Base-by-base conservation (phyloP, 495 filamentous ascomycete species). In the Aspergillus carlsbadensis region DNA sequence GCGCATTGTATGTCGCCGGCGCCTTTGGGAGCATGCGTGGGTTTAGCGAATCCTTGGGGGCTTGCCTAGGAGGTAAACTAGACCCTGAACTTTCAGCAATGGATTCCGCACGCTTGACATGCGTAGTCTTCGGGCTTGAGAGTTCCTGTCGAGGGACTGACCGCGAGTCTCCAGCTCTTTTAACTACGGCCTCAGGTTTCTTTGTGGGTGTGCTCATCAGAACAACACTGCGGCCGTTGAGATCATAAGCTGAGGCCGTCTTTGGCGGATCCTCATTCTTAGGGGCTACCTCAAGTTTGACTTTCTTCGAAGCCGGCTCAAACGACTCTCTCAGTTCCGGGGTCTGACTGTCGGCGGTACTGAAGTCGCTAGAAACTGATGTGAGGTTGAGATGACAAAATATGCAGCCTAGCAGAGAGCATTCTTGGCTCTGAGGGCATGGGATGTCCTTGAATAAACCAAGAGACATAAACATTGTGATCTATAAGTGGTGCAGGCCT, bases 11-110 rank as follows among this genome's bases (percentile, higher is more conserved):
- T 3, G 74, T 63, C 3, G 87, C 88, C 10, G 94, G 93, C 0
- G 88, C 76, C 10, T 83, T 81, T 18, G 83, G 71, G 5, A 98
- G 70, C 58, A 88, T 82, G n/a, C 91, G 83, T 44, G 95, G 95
- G 58, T 92, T 96, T 36, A 97, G 74, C 5, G 78, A 65, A 65
- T 83, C 80, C 43, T 74, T 76, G 7, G 66, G 66, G 17, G 68
- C 66, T 43, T 71, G 68, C 41, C 76, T 68, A 34, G 67, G 65
- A 18, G 69, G 70, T 3, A 70, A 62, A 35, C 53, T 41, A 29
- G 67, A 52, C 22, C 66, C 60, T 21, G 65, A 45, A 60, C 74
- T 76, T 33, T 22, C 46, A 51, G 60, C 22, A n/a, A 59, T 57
- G 31, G 34, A 40, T 24, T 18, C 50, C 58, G 14, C 53, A 31